Evolutionary conservation across 176 grass and related monocot species (phyloP).

Genomic region (Ensete ventricosum): DNA sequence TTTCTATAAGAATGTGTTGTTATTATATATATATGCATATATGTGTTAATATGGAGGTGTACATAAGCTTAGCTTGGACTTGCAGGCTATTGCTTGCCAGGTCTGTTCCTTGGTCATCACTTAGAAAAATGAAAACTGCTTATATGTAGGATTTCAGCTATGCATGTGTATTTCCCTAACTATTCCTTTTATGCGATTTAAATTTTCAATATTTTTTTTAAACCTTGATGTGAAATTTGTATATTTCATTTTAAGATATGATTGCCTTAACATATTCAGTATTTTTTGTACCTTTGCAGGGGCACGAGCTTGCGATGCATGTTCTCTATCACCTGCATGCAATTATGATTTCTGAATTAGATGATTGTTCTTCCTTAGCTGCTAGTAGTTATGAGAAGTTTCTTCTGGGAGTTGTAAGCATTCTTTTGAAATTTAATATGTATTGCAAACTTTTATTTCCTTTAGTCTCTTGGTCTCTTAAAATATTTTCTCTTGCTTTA

Average conservation of each 20-base stretch:
- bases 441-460: constrained; percentile 16
- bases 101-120: too few species aligned
- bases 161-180: background rate
- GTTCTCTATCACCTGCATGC: constrained; percentile 68
- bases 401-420: constrained; percentile 84
- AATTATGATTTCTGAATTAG: constrained; percentile 31
- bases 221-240: background rate
- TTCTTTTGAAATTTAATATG: background rate
- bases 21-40: too few species aligned
- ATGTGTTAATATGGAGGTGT: too few species aligned
- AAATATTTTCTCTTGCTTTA: background rate
- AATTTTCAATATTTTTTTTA: background rate
- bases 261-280: background rate
- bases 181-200: background rate
- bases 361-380: constrained; percentile 33
- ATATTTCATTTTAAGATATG: background rate
- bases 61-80: too few species aligned
- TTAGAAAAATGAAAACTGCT: too few species aligned
- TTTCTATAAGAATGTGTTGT: too few species aligned
- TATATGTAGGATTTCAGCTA: background rate
- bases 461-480: constrained; percentile 5
- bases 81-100: too few species aligned
- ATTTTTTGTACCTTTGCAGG: constrained; percentile 36
- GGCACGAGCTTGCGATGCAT: constrained; percentile 84
- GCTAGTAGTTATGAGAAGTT: constrained; percentile 77